Base-by-base conservation (phyloP, 2,329 filamentous ascomycete species). In the Diaporthe longicolla region DNA sequence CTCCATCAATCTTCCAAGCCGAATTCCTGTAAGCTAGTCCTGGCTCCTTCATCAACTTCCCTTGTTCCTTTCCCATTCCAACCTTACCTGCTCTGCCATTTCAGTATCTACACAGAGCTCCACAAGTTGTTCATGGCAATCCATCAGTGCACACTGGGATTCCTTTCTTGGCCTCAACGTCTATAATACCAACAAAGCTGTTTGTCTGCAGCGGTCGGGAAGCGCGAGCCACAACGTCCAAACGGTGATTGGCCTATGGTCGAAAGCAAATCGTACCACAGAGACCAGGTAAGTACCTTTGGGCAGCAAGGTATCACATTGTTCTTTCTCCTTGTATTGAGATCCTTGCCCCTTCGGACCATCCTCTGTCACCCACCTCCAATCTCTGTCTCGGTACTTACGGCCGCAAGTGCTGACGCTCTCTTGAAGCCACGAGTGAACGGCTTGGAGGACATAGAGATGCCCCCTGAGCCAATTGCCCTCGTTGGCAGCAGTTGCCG, bases 401-500 rank as follows among this genome's bases (percentile, higher is more conserved):
- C 57, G n/a, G 43, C 29, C 48, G 55, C n/a, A 68, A 19, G 3
- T 59, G 26, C 59, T 57, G 40, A 71, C n/a, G 58, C 2, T 11
- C n/a, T 4, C 13, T 6, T 1, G 1, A 40, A 24, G n/a, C 7
- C 5, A 8, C 11, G 15, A 40, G 10, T 1, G 3, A 1, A 32
- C 17, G 59, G n/a, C 6, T 73, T 76, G 76, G 48, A 73, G 21
- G 76, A 77, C 63, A 74, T 63, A 50, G 21, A n/a, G 11, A 73
- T 77, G 1, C 26, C 63, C 3, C 72, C 74, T 1, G 80, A 81
- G 76, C 79, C 79, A 17, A 78, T 81, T 40, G 79, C 79, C 24
- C 76, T 81, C 21, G 75, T 81, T 2, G 79, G 78, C 2, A 79
- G 77, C 74, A 77, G 79, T 72, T 83, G 82, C 63, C 80, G 81